These are phyloP conservation scores for Aspergillus arachidicola DNA, from an alignment of 2,329 filamentous ascomycete species.

Conservation along the genomic window DNA sequence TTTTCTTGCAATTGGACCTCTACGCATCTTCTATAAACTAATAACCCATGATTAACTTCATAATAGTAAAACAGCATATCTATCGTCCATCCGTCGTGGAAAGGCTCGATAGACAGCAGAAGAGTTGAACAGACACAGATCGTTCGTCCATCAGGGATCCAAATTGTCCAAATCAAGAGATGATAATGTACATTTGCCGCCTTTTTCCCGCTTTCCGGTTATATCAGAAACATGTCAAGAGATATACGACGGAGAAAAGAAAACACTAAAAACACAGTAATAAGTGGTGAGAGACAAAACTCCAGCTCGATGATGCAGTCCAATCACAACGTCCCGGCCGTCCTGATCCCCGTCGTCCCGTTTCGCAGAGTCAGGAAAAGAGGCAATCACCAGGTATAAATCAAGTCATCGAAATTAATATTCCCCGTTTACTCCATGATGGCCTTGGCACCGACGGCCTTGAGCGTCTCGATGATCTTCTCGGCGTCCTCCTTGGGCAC, in stretches of 20 bases:
- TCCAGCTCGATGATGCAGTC: constrained; percentile 27
- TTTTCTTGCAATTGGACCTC: too few species aligned
- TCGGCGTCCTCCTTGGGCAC: constrained; percentile 98
- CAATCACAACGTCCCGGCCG: constrained; percentile 24
- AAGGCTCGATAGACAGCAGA: not conserved
- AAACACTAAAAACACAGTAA: constrained; percentile 19
- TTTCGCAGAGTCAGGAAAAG: constrained; percentile 9
- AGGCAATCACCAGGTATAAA: constrained; percentile 12
- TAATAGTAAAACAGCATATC: constrained; percentile 10
- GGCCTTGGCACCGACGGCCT: constrained; percentile 86
- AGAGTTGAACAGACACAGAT: constrained; percentile 4
- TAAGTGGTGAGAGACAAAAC: constrained; percentile 22
- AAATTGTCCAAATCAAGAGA: constrained; percentile 27
- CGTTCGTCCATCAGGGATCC: constrained; percentile 16
- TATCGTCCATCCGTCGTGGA: not conserved
- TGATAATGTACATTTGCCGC: constrained; percentile 44
- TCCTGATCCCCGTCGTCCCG: constrained; percentile 11
- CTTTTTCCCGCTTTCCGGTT: constrained; percentile 28
- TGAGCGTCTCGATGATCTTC: constrained; percentile 95
- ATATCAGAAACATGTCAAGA: constrained; percentile 23
- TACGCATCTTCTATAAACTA: not conserved
- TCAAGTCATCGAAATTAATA: constrained; percentile 11
- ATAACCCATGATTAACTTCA: not conserved
- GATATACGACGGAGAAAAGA: constrained; percentile 26
- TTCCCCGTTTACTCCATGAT: constrained; percentile 74